Percentiles rank a stretch among this genome's conserved stretches.
Conservation (phyloP, 2,329 filamentous ascomycete species). For the Dactylonectria estremocensis region DNA sequence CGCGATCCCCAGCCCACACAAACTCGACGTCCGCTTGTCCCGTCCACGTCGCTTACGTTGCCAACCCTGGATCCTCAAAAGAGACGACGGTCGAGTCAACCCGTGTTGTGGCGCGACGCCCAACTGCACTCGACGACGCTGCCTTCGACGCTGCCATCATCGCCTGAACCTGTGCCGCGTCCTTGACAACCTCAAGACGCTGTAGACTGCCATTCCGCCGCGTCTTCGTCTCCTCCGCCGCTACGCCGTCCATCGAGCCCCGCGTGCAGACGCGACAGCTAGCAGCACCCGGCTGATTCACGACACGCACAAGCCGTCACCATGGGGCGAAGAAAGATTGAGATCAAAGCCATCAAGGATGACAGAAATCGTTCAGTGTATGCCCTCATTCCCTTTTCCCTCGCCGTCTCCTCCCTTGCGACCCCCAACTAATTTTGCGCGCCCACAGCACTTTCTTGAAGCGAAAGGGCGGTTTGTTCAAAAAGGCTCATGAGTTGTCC, state of each 20-base stretch:
- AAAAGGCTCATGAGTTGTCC: conserved; percentile 98
- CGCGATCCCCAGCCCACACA: conserved; percentile 19
- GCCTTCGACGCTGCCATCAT: not conserved
- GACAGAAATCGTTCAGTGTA: conserved; percentile 98
- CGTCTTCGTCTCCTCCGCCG: conserved; percentile 32
- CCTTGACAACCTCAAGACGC: conserved; percentile 14
- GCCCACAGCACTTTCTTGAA: conserved; percentile 90
- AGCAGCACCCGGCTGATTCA: conserved; percentile 26
- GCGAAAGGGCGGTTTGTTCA: conserved; percentile 98
- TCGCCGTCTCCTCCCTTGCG: conserved; percentile 18
- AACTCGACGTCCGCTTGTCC: conserved; percentile 13
- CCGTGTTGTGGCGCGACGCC: conserved; percentile 27
- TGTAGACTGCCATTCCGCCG: conserved; percentile 31
- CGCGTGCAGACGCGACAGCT: conserved; percentile 42
- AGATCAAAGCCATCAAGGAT: conserved; percentile 99
- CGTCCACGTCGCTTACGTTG: conserved; percentile 29
- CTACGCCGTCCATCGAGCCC: conserved; percentile 27
- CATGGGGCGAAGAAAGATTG: conserved; percentile 99
- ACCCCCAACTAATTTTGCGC: conserved; percentile 40
- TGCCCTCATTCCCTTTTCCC: conserved; percentile 55
- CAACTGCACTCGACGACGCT: not conserved
- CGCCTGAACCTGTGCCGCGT: conserved; percentile 13
- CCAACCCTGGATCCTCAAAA: conserved; percentile 31
- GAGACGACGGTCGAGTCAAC: conserved; percentile 29
- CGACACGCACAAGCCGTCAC: conserved; percentile 38